phyloP scores from a whole-genome alignment of 2,329 filamentous ascomycete genomes.

The Alternaria burnsii region DNA sequence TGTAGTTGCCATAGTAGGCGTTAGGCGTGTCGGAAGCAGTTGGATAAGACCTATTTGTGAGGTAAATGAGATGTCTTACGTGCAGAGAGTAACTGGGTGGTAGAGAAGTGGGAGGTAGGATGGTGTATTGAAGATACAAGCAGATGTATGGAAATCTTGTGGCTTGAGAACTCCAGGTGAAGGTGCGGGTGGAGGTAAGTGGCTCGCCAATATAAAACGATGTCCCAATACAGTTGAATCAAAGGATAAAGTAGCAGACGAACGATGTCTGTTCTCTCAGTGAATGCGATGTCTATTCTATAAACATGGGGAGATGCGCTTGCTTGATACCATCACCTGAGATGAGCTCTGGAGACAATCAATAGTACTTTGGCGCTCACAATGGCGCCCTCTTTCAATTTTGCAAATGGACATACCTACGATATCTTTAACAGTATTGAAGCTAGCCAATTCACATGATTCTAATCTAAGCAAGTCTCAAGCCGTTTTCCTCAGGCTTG shows the following conservation, averaged over 20 bases:
- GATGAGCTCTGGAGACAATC: not conserved
- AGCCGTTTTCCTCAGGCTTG: slow-evolving; percentile 48
- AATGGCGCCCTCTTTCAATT: not conserved
- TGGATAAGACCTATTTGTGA: not conserved
- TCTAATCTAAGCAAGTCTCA: slow-evolving; percentile 38
- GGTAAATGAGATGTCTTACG: too few species aligned
- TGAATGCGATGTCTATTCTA: not conserved
- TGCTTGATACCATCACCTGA: not conserved
- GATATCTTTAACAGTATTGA: not conserved
- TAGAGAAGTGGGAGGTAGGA: not conserved
- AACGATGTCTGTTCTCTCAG: not conserved
- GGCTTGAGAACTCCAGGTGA: not conserved
- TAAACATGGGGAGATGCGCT: not conserved
- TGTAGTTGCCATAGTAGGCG: not conserved
- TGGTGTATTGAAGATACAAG: not conserved
- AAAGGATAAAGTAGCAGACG: not conserved
- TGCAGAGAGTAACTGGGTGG: too few species aligned
- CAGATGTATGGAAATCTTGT: not conserved
- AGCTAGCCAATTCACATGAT: not conserved
- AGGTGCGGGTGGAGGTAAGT: not conserved
- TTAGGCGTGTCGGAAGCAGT: not conserved
- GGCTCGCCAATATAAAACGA: not conserved
- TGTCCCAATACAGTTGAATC: not conserved
- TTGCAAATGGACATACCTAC: not conserved
- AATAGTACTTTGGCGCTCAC: not conserved